Evolutionary conservation across 495 filamentous ascomycete genomes (phyloP), one percentile per base, ranked within the genome.

Genomic region (Pyrenula aspistea): DNA sequence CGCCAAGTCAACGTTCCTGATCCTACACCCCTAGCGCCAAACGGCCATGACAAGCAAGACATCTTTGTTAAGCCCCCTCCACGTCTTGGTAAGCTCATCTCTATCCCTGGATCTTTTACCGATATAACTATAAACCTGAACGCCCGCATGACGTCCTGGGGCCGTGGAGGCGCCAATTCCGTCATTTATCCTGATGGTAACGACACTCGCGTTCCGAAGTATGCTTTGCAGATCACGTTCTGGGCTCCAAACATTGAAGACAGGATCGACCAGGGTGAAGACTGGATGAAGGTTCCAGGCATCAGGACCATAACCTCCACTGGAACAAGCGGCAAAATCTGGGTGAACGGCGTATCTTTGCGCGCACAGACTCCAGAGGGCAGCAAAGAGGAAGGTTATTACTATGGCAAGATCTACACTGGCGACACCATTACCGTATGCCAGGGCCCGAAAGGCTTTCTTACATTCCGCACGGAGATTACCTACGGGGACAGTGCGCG

Each of bases 171-270:
- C 0, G 64, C 68, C 19, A 87, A 85, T 54, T 87, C 82, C 12
- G 66, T 84, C 54, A 68, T 81, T 24, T 84, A 89, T 61, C 66
- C 79, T 1, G 70, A 79, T 24, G 67, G 62, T 24, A 63, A 67
- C 53, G 86, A 95, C 58, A 77, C 71, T 2, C 84, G 81, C 21
- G 82, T 96, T 25, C 88, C 91, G 2, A 90, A 90, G 62, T 82
- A 82, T 55, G 90, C 85, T n/a, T 78, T 94, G 61, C 83, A 85
- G 60, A 76, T 96, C 54, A 74, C 84, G 15, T 82, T 91, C 60
- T 89, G 83, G 78, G 80, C 80, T 22, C 76, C 78, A 0, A 78
- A 77, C 1, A 82, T 87, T 58, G 82, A 85, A 19, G 65, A 72
- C 1, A 64, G 65, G 2, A 75, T 81, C 24, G 73, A 77, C 22